A percentile compares a stretch with the other conserved stretches of the same genome.
These are phyloP conservation scores for Fusarium goolgardi DNA, from an alignment of 2,329 filamentous ascomycete species.

Conservation along the genomic window DNA sequence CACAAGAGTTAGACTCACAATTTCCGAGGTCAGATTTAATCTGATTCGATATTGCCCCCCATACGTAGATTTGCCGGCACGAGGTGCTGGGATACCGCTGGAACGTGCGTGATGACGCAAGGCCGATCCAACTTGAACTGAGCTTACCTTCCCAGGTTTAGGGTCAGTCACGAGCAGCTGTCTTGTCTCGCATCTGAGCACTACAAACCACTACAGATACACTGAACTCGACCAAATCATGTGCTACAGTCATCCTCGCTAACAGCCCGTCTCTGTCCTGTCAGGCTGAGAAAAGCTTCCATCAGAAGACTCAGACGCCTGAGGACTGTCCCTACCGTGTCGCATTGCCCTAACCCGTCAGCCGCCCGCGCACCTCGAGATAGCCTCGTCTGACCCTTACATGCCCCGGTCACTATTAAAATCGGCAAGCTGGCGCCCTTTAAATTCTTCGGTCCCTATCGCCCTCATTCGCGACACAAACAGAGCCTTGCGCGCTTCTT, in stretches of 20 bases:
- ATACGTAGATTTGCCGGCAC: neutral
- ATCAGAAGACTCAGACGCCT: conserved; percentile 51
- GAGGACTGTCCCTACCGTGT: conserved; percentile 27
- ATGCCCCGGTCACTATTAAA: conserved; percentile 14
- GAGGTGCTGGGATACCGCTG: neutral
- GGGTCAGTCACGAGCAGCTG: conserved; percentile 44
- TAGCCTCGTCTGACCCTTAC: conserved; percentile 22
- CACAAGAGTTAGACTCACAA: neutral
- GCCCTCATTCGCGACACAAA: conserved; percentile 56
- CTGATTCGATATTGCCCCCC: neutral
- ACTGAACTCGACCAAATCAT: conserved; percentile 41
- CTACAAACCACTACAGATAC: conserved; percentile 20
- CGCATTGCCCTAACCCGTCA: conserved; percentile 20
- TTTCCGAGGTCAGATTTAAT: conserved; percentile 7
- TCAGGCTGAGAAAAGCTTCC: conserved; percentile 36
- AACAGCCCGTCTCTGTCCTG: conserved; percentile 33
- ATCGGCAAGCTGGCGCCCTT: conserved; percentile 59
- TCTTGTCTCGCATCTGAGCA: conserved; percentile 28
- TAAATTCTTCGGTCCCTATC: conserved; percentile 53
- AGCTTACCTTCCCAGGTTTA: conserved; percentile 17
- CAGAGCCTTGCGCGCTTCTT: conserved; percentile 72
- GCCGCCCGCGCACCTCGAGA: conserved; percentile 24
- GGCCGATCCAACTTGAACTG: conserved; percentile 28
- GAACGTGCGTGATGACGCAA: conserved; percentile 46
- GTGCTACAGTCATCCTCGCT: conserved; percentile 39